These are phyloP conservation scores for Populus alba DNA, from an alignment of 345 rosid genomes.

Conservation along the genomic window DNA sequence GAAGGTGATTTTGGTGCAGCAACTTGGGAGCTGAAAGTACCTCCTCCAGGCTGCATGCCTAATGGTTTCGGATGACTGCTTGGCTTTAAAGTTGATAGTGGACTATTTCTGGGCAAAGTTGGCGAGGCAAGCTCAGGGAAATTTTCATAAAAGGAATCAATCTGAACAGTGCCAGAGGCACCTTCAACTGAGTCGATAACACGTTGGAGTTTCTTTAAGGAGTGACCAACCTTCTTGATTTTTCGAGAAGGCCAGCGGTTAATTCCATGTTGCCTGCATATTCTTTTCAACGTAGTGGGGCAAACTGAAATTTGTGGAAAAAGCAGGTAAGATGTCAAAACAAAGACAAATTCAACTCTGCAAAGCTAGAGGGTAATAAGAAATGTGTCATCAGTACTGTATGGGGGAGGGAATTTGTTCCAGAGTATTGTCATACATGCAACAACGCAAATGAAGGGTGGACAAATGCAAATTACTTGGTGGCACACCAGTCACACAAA, in stretches of 20 bases:
- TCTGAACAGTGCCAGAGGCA: conserved; percentile 60
- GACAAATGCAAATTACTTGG: background rate
- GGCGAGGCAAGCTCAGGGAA: conserved; percentile 69
- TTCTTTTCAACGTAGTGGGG: conserved; percentile 94
- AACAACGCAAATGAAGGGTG: background rate
- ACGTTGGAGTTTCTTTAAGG: conserved; percentile 71
- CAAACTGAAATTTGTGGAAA: conserved; percentile 62
- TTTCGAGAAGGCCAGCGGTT: conserved; percentile 94
- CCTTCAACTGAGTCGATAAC: conserved; percentile 83
- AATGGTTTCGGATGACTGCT: conserved; percentile 26
- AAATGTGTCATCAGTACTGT: background rate
- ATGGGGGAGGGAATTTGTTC: background rate
- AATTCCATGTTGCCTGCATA: conserved; percentile 91
- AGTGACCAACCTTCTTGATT: conserved; percentile 90
- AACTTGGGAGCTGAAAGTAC: conserved; percentile 14
- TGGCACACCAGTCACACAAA: background rate
- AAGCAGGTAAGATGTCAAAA: conserved; percentile 17
- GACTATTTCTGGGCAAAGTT: conserved; percentile 32
- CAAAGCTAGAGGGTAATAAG: background rate
- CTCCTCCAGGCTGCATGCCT: conserved; percentile 29
- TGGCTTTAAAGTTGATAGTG: conserved; percentile 22
- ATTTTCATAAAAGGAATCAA: conserved; percentile 60
- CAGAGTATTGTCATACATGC: background rate
- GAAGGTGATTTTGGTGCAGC: conserved; percentile 58
- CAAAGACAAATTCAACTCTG: background rate